Conservation (phyloP, 768 basidiomycete genomes). For the Porphyrellus cyaneotinctus region DNA sequence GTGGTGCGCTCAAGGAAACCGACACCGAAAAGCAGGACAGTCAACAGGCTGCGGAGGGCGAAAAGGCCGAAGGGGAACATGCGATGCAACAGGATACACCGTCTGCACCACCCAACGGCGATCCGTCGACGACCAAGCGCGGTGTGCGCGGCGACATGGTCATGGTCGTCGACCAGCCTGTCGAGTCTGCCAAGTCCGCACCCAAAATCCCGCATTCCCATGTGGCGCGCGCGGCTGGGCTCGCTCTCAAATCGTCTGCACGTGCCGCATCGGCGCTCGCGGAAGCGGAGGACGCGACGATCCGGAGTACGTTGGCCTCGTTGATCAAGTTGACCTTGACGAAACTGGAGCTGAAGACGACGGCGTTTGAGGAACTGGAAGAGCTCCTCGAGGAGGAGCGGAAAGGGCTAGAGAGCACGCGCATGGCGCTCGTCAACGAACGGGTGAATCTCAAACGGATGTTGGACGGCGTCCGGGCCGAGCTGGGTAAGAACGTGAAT, state of each 20-base stretch:
- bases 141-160: constrained; percentile 37
- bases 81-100: constrained; percentile 32
- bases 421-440: constrained; percentile 77
- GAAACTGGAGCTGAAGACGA: constrained; percentile 93
- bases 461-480: constrained; percentile 62
- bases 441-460: constrained; percentile 66
- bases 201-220: constrained; percentile 63
- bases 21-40: constrained; percentile 23
- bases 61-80: constrained; percentile 42
- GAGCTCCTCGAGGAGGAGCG: constrained; percentile 89
- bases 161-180: constrained; percentile 47
- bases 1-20: constrained; percentile 41
- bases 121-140: constrained; percentile 16
- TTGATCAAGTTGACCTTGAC: constrained; percentile 81
- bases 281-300: constrained; percentile 74
- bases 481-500: constrained; percentile 53
- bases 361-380: constrained; percentile 92
- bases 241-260: constrained; percentile 87
- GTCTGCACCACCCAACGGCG: constrained; percentile 6
- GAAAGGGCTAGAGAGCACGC: constrained; percentile 74
- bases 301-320: constrained; percentile 71
- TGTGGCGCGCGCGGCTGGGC: constrained; percentile 73
- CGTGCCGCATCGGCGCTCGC: constrained; percentile 80
- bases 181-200: constrained; percentile 25
- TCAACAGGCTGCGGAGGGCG: constrained; percentile 33